A percentile compares a stretch with the other conserved stretches of the same genome.
phyloP scores from a whole-genome alignment of 768 basidiomycete genomes.

The Daedaleopsis nitida region DNA sequence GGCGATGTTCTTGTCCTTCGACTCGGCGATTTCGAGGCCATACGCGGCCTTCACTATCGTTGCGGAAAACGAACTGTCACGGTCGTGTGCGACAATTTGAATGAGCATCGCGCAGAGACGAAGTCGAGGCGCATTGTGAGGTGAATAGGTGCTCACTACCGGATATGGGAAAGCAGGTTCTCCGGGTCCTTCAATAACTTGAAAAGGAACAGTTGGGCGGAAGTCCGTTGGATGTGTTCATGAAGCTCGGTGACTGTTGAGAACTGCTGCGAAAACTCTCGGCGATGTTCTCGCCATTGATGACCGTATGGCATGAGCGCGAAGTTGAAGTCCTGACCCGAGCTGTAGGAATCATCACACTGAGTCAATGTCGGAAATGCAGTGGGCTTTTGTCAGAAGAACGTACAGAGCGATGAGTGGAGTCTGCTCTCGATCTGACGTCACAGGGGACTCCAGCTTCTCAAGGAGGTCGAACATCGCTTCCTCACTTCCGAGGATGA shows the following conservation, averaged over 20 bases:
- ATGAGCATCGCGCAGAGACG: too few relatives aligned
- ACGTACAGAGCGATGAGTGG: constrained; percentile 14
- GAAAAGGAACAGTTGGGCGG: constrained; percentile 8
- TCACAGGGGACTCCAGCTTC: constrained; percentile 20
- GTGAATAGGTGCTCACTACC: constrained; percentile 1
- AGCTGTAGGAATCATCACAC: background rate
- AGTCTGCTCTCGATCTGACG: constrained; percentile 7
- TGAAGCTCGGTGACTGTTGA: background rate
- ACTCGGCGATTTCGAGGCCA: background rate
- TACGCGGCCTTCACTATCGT: constrained; percentile 5
- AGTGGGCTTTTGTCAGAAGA: too few relatives aligned
- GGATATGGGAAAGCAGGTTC: background rate
- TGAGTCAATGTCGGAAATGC: background rate
- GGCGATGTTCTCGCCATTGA: constrained; percentile 12
- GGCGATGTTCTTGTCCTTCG: constrained; percentile 13
- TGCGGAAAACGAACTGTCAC: constrained; percentile 3
- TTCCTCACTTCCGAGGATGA: constrained; percentile 17
- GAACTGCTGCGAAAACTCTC: constrained; percentile 17
- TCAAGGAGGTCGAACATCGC: constrained; percentile 24
- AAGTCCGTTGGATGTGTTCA: background rate
- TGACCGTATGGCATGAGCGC: constrained; percentile 15
- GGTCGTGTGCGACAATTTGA: too few relatives aligned
- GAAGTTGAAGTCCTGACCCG: background rate
- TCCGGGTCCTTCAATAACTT: constrained; percentile 7
- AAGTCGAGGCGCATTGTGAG: too few relatives aligned